Evolutionary conservation across 768 basidiomycete species (phyloP), one percentile per base, ranked within the genome.

Genomic region (Termitomyces sp.): DNA sequence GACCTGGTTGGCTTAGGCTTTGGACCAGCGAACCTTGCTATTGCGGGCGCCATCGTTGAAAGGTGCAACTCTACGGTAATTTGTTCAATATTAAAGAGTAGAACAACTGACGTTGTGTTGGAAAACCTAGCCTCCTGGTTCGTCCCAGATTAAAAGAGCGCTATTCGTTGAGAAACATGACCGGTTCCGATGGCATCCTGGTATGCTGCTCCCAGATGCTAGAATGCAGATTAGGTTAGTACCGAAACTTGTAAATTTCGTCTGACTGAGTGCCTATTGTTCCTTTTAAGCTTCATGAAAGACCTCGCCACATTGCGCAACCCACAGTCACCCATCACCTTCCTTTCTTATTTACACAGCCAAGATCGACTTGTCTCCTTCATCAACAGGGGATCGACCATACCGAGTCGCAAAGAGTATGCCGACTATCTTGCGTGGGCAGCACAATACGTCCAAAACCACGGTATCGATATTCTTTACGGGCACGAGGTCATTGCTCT

Each of bases 401-500:
- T 77, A 31, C 82, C 82, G 10, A 77, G 78, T 19, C 77, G 82
- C 27, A 77, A 76, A 55, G 82, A 83, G 59, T 82, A 76, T 56
- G 71, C 81, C 5, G 81, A 83, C 65, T 83, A 83, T 66, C 72
- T 83, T 17, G 63, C 75, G 9, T 82, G 81, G 81, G 80, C 79
- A 9, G 79, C 82, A 1, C 60, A 65, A 8, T 73, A 73, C 44
- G 80, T 80, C 2, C 70, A 78, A 62, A 62, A 67, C 2, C 71
- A 73, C 19, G 80, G 81, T 9, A 63, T 79, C 46, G 68, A 71
- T 25, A 73, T 82, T 48, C 65, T 69, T 9, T 83, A 73, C 54
- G 77, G 79, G 29, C 75, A 80, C 59, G 75, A 80, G 47, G 77
- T 83, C 54, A 62, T 80, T 46, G 69, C 63, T 4, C 68, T 82